Evolutionary conservation across 495 filamentous ascomycete genomes (phyloP), one percentile per base, ranked within the genome.

Genomic region (Xanthoparmelia taractica): DNA sequence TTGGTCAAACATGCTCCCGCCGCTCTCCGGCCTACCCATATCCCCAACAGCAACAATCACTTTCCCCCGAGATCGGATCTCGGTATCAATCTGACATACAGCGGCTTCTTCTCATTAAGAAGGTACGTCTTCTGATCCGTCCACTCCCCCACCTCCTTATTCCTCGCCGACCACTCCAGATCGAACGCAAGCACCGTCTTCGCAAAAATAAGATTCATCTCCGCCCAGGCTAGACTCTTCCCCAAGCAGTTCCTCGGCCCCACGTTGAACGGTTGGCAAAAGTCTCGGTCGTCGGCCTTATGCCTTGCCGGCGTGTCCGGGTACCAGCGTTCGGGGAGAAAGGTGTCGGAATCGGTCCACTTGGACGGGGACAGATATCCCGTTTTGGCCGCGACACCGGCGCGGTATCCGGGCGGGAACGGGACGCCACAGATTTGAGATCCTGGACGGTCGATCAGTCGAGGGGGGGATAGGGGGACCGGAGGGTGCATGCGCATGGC

Each of bases 121-220:
- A 41, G 13, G 38, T 41, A 41, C 10, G 12, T 15, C 13, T 41
- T 41, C 38, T 41, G 38, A 41, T 72, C 59, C 15, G 71, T 69
- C 72, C 78, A 76, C 45, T 70, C 66, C 11, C 67, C 56, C 23
- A 70, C 38, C 38, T 41, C 38, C 12, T 41, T 41, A 15, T 41
- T 74, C 17, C 73, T 69, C 8, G 67, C 58, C 10, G 71, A 69
- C 3, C 71, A 61, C 58, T 77, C 73, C 8, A 84, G 58, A 58
- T 85, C 79, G 69, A 82, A 83, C 47, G 71, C 65, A 74, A 75
- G 83, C 2, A 83, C 54, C 11, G 82, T 45, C 54, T 80, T 80
- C 11, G 78, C 70, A 1, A 82, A 62, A 37, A 81, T 73, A 0
- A 83, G 61, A 20, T 78, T 72, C 74, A 82, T 77, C 65, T 84